Evolutionary conservation across 768 basidiomycete species (phyloP).

Genomic region (Boletus reticuloceps): DNA sequence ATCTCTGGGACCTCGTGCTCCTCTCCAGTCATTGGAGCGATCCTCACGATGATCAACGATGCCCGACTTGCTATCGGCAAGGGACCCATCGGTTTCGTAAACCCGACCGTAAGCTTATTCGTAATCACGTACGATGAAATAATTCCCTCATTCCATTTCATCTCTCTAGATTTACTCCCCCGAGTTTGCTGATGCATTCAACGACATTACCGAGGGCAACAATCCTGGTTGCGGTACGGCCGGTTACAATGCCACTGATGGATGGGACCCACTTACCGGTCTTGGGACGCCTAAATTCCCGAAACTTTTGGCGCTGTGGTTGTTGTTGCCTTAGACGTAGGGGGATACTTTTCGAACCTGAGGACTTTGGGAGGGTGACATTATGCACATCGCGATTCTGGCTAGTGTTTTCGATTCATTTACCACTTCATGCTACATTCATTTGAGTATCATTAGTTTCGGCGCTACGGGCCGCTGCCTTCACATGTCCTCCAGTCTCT

Average conservation of each 20-base stretch:
- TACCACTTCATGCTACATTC: background rate
- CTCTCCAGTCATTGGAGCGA: conserved; percentile 29
- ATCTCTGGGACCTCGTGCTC: conserved; percentile 35
- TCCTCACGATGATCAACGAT: conserved; percentile 41
- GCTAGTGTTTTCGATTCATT: background rate
- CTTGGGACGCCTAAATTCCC: conserved; percentile 46
- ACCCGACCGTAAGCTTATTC: conserved; percentile 1
- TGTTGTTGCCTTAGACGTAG: conserved; percentile 17
- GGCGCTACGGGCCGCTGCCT: too few species aligned
- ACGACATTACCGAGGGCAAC: conserved; percentile 46
- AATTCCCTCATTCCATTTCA: too few species aligned
- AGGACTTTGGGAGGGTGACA: too few species aligned
- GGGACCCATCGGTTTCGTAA: conserved; percentile 22
- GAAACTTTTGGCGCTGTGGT: conserved; percentile 37
- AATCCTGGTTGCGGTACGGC: conserved; percentile 45
- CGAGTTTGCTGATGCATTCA: conserved; percentile 9
- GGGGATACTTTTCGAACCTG: background rate
- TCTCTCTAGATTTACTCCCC: conserved; percentile 6
- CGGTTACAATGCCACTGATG: conserved; percentile 31
- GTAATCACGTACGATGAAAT: background rate
- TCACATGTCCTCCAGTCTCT: too few species aligned
- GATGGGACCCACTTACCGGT: conserved; percentile 47
- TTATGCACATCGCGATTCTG: background rate
- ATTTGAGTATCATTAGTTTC: too few species aligned
- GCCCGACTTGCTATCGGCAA: conserved; percentile 34